phyloP scores from a whole-genome alignment of 371 early-diverging fungal genomes.

The Apophysomyces variabilis region DNA sequence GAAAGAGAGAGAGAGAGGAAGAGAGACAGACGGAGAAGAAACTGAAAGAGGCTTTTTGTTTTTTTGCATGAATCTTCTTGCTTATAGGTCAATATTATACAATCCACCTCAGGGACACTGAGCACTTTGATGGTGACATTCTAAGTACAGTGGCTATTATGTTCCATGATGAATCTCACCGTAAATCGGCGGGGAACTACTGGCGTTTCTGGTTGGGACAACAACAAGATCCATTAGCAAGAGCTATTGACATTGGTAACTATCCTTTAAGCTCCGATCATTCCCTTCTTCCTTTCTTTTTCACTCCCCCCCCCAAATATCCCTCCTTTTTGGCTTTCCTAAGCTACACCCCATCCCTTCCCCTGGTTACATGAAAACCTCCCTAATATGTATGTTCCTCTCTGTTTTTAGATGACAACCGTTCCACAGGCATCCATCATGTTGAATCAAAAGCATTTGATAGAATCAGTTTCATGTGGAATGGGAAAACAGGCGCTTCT shows the following conservation, averaged over 20 bases:
- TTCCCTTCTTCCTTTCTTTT: not conserved
- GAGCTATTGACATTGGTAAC: constrained; percentile 68
- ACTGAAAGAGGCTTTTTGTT: not conserved
- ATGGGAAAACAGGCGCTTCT: constrained; percentile 41
- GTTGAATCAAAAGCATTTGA: constrained; percentile 53
- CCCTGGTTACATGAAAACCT: too few relatives aligned
- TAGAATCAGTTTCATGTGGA: constrained; percentile 48
- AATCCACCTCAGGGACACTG: constrained; percentile 53
- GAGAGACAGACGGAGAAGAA: too few relatives aligned
- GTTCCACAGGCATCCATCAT: constrained; percentile 43
- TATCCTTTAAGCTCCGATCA: not conserved
- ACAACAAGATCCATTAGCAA: constrained; percentile 62
- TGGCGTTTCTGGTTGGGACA: constrained; percentile 83
- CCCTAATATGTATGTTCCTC: too few relatives aligned
- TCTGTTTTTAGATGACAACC: not conserved
- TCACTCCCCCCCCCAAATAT: not conserved
- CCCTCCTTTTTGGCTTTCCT: not conserved
- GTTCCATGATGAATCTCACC: constrained; percentile 80
- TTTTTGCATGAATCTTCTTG: constrained; percentile 22
- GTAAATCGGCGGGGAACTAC: constrained; percentile 66
- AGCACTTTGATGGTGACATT: constrained; percentile 47
- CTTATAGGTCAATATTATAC: constrained; percentile 62
- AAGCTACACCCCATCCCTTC: too few relatives aligned
- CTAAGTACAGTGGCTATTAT: constrained; percentile 67
- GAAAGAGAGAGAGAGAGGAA: too few relatives aligned